Percentiles rank a stretch among this genome's conserved stretches.
Evolutionary conservation across 2,329 filamentous ascomycete species (phyloP).

Genomic region (Alternaria rosae): DNA sequence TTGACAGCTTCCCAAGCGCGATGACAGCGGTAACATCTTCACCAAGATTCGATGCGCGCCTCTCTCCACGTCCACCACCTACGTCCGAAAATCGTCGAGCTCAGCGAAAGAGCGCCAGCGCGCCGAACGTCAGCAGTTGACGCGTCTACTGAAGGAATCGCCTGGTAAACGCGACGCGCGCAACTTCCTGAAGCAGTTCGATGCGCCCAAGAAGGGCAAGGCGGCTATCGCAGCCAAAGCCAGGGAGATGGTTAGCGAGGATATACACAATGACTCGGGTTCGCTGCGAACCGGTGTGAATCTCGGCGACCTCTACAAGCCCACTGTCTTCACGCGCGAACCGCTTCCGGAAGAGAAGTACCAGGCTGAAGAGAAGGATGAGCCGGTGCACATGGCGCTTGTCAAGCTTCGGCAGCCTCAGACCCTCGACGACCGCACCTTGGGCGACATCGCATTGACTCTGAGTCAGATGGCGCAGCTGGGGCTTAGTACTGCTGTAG

Average conservation of each 20-base stretch:
- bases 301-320: constrained; percentile 66
- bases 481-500: constrained; percentile 81
- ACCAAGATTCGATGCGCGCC: constrained; percentile 5
- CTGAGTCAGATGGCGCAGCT: constrained; percentile 82
- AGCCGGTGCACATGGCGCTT: constrained; percentile 77
- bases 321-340: constrained; percentile 66
- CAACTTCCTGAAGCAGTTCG: constrained; percentile 88
- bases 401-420: constrained; percentile 84
- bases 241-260: constrained; percentile 26
- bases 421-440: constrained; percentile 69
- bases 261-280: constrained; percentile 41
- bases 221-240: constrained; percentile 11
- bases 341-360: constrained; percentile 50
- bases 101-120: constrained; percentile 47
- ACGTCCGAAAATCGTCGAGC: constrained; percentile 33
- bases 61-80: constrained; percentile 24
- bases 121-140: constrained; percentile 48
- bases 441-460: constrained; percentile 81
- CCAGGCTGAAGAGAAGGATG: constrained; percentile 34
- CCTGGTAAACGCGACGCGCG: constrained; percentile 93
- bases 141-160: constrained; percentile 76
- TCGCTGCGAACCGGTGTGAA: constrained; percentile 63
- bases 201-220: constrained; percentile 42
- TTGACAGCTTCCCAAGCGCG: constrained; percentile 28
- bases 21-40: constrained; percentile 24